Evolutionary conservation across 495 filamentous ascomycete species (phyloP), one percentile per base, ranked within the genome.

Genomic region (Talaromyces stipitatus): DNA sequence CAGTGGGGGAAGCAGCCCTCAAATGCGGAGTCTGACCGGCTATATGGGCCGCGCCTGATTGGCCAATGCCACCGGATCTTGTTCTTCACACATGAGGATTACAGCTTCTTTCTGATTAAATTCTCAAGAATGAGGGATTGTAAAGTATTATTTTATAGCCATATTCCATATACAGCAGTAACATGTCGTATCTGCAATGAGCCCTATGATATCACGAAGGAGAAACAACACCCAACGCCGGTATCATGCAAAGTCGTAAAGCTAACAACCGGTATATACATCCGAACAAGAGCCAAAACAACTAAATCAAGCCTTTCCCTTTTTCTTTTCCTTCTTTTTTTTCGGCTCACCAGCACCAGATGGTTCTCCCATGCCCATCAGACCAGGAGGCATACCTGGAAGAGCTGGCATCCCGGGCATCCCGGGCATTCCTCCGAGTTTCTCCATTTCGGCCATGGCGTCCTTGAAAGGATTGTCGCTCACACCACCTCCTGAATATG

Each of bases 401-500:
- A 59, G 54, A 50, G 70, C 74, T 0, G 73, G 72, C 59, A 76
- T 72, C 45, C 73, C 72, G 0, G 72, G 74, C 50, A 76, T 78
- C 1, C 72, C 79, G 16, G 76, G 78, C 63, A 78, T 78, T 12
- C 85, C 85, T 55, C 70, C 61, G 67, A 78, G 74, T 57, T 73
- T 78, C 64, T 82, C 78, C 91, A 97, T 95, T 75, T 95, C 91
- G 43, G 82, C 84, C 92, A 98, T 96, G 77, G 97, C 96, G 59
- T 98, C 92, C 78, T 94, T 92, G 61, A 98, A 83, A 24, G 96
- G 88, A 62, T 98, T 95, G 67, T 98, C 94, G 59, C 87, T 95
- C 7, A 98, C 91, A 22, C 94, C 94, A 22, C 95, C 92, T 2
- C 94, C 94, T 51, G 86, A 95, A 70, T 97, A 78, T 11, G 91